These are phyloP conservation scores for Amanita rubescens DNA, from an alignment of 768 basidiomycete genomes.

Conservation along the genomic window DNA sequence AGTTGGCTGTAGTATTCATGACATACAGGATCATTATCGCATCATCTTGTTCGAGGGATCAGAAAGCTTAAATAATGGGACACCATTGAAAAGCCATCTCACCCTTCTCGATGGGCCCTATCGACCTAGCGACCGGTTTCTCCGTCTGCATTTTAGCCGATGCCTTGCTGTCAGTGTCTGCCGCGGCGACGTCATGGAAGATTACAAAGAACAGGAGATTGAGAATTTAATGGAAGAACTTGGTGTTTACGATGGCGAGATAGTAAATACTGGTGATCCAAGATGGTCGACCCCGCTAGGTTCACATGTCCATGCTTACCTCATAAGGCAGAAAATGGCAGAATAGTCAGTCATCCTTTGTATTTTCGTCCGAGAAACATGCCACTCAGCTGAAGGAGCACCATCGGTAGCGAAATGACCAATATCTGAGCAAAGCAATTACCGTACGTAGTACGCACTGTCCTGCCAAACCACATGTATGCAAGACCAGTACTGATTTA, in stretches of 20 bases:
- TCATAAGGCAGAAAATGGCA: constrained; percentile 7
- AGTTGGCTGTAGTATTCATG: too few species aligned
- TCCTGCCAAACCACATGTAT: too few species aligned
- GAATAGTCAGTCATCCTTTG: background rate
- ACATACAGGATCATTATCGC: constrained; percentile 8
- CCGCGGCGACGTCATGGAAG: constrained; percentile 9
- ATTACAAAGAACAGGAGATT: constrained; percentile 10
- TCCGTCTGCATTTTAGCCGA: constrained; percentile 9
- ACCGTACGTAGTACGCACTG: too few species aligned
- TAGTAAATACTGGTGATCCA: constrained; percentile 6
- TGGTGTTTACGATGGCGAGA: constrained; percentile 9
- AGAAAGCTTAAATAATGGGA: constrained; percentile 6
- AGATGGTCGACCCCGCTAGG: constrained; percentile 8
- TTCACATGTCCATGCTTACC: constrained; percentile 5
- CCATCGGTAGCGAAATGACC: too few species aligned
- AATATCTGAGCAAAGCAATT: too few species aligned
- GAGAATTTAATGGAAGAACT: constrained; percentile 12
- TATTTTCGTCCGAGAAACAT: too few species aligned
- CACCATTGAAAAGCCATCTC: constrained; percentile 11
- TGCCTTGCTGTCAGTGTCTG: constrained; percentile 1
- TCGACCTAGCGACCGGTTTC: constrained; percentile 7
- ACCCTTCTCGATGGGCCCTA: constrained; percentile 7
- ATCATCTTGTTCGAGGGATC: constrained; percentile 8
- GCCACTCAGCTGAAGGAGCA: too few species aligned
- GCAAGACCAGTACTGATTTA: too few species aligned